Evolutionary conservation across 2,329 filamentous ascomycete genomes (phyloP).

Genomic region (Ceratocystis papillata): DNA sequence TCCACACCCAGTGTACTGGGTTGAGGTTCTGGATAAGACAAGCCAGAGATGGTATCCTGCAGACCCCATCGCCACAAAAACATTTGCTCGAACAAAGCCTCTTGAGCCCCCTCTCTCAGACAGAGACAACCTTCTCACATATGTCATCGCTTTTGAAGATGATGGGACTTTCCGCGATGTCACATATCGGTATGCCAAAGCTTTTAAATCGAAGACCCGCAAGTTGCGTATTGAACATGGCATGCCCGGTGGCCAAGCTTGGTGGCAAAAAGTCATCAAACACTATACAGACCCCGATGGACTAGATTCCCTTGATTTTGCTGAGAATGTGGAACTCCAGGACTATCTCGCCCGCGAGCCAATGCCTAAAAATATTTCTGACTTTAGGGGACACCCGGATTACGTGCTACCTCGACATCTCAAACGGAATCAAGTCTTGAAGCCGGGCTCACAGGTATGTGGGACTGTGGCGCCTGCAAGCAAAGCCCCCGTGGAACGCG

Average conservation of each 20-base stretch:
- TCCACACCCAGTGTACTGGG: slow-evolving; percentile 78
- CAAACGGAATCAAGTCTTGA: slow-evolving; percentile 68
- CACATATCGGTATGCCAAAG: slow-evolving; percentile 75
- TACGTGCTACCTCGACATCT: slow-evolving; percentile 81
- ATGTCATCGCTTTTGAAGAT: slow-evolving; percentile 75
- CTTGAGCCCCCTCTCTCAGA: slow-evolving; percentile 78
- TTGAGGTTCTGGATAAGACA: slow-evolving; percentile 76
- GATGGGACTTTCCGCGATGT: slow-evolving; percentile 73
- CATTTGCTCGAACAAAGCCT: slow-evolving; percentile 59
- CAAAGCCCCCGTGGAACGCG: slow-evolving; percentile 55
- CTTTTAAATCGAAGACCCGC: slow-evolving; percentile 81
- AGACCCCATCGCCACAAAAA: slow-evolving; percentile 72
- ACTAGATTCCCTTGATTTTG: slow-evolving; percentile 60
- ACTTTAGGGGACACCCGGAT: slow-evolving; percentile 77
- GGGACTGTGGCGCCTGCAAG: slow-evolving; percentile 66
- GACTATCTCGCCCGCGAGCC: slow-evolving; percentile 63
- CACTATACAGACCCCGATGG: slow-evolving; percentile 36
- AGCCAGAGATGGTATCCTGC: slow-evolving; percentile 86
- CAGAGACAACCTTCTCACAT: slow-evolving; percentile 63
- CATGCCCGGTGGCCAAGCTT: slow-evolving; percentile 35
- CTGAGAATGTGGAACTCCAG: slow-evolving; percentile 68
- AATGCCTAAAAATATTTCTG: slow-evolving; percentile 75
- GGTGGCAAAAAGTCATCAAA: slow-evolving; percentile 45
- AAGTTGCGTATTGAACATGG: slow-evolving; percentile 60
- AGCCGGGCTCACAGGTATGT: slow-evolving; percentile 55